A percentile compares a stretch with the other conserved stretches of the same genome.
These are phyloP conservation scores for Sclerotinia spermophila DNA, from an alignment of 2,329 filamentous ascomycete genomes.

Conservation along the genomic window DNA sequence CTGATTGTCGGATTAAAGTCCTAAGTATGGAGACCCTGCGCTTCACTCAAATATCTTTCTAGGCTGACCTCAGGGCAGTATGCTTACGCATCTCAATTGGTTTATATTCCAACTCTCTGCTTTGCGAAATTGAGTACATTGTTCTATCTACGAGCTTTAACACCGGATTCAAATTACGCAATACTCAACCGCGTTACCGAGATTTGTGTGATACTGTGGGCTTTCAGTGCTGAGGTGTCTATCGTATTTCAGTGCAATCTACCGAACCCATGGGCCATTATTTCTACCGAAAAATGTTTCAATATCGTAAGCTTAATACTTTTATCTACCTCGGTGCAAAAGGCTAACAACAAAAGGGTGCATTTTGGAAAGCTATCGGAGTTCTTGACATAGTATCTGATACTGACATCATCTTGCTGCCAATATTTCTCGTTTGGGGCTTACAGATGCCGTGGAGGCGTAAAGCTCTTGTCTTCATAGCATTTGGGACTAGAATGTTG, in stretches of 20 bases:
- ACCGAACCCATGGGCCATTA: conserved; percentile 30
- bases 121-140: conserved; percentile 31
- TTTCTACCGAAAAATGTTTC: conserved; percentile 26
- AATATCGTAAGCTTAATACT: conserved; percentile 22
- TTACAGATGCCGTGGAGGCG: conserved; percentile 43
- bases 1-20: too few relatives aligned
- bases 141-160: conserved; percentile 15
- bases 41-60: background rate
- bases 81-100: conserved; percentile 32
- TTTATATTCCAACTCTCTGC: conserved; percentile 33
- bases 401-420: conserved; percentile 44
- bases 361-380: conserved; percentile 48
- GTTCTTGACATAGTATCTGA: conserved; percentile 47
- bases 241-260: conserved; percentile 33
- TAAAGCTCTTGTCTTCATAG: conserved; percentile 24
- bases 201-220: conserved; percentile 9
- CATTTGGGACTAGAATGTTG: conserved; percentile 35
- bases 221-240: conserved; percentile 6
- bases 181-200: conserved; percentile 21
- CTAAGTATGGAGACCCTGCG: too few relatives aligned
- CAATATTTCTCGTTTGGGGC: conserved; percentile 46
- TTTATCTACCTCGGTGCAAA: background rate
- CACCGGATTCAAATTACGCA: conserved; percentile 11
- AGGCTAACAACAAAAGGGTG: background rate
- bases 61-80: conserved; percentile 21